phyloP scores from a whole-genome alignment of 1,284 basidiomycete genomes.

The Ustilago bromivora region DNA sequence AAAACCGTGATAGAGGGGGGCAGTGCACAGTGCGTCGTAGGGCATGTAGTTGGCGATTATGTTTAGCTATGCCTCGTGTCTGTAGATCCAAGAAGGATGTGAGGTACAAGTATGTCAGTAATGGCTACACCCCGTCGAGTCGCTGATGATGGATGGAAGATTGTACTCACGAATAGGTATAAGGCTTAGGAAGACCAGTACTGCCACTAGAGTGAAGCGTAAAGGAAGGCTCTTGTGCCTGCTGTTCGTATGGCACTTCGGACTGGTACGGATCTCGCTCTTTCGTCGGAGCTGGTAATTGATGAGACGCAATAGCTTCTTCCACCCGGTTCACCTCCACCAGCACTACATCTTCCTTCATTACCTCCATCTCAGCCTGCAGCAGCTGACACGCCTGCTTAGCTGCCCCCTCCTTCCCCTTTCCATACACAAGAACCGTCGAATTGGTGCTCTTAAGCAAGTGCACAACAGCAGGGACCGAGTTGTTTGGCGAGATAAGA shows the following conservation, averaged over 20 bases:
- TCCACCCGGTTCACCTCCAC: slow-evolving; percentile 13
- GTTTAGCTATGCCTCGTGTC: slow-evolving; percentile 29
- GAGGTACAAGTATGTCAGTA: not conserved
- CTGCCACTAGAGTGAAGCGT: slow-evolving; percentile 51
- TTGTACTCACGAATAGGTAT: slow-evolving; percentile 19
- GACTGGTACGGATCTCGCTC: slow-evolving; percentile 20
- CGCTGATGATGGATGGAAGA: not conserved
- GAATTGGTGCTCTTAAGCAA: slow-evolving; percentile 35
- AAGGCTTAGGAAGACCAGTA: slow-evolving; percentile 50
- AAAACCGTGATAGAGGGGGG: slow-evolving; percentile 50
- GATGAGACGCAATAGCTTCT: slow-evolving; percentile 2
- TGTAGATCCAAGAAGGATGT: not conserved
- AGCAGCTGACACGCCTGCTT: slow-evolving; percentile 6
- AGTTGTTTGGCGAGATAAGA: slow-evolving; percentile 56
- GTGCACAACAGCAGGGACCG: slow-evolving; percentile 38
- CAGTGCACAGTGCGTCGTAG: slow-evolving; percentile 32
- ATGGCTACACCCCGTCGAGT: not conserved
- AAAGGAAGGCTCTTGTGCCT: slow-evolving; percentile 23
- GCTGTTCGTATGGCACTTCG: slow-evolving; percentile 19
- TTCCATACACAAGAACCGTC: slow-evolving; percentile 8
- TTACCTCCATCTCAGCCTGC: not conserved
- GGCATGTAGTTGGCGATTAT: slow-evolving; percentile 29
- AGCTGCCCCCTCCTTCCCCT: slow-evolving; percentile 13
- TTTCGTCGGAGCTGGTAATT: slow-evolving; percentile 13
- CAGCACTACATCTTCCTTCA: not conserved